A percentile compares a stretch with the other conserved stretches of the same genome.
These are phyloP conservation scores for Acrocalymma vagum DNA, from an alignment of 2,329 filamentous ascomycete species.

Conservation along the genomic window DNA sequence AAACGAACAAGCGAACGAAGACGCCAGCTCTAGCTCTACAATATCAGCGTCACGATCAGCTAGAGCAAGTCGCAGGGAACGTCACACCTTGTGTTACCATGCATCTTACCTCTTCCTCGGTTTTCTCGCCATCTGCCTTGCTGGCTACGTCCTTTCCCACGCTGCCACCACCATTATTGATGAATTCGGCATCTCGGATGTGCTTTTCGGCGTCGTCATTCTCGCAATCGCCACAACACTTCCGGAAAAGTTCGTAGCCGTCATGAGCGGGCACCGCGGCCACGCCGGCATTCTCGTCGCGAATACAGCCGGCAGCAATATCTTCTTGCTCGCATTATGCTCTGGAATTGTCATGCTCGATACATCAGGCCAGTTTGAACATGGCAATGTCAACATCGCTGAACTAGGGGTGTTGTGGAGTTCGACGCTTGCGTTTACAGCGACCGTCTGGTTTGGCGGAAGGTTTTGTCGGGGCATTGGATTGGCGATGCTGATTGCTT, in stretches of 20 bases:
- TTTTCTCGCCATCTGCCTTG: conserved; percentile 54
- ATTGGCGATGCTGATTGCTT: conserved; percentile 37
- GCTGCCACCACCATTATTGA: conserved; percentile 52
- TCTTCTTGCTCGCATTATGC: conserved; percentile 63
- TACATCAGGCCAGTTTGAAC: conserved; percentile 11
- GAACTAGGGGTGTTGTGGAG: conserved; percentile 27
- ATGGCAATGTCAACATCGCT: conserved; percentile 13
- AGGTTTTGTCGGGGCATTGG: conserved; percentile 26
- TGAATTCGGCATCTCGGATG: conserved; percentile 53
- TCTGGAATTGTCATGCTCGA: conserved; percentile 48
- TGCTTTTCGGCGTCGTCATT: conserved; percentile 58
- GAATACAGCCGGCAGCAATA: conserved; percentile 63
- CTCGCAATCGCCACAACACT: conserved; percentile 63
- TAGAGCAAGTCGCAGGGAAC: conserved; percentile 1
- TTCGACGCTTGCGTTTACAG: conserved; percentile 21
- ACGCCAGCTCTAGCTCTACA: conserved; percentile 2
- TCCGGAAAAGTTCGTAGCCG: conserved; percentile 62
- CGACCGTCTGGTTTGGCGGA: conserved; percentile 22
- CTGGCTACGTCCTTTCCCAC: conserved; percentile 60
- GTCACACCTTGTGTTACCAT: conserved; percentile 46
- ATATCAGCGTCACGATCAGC: neutral
- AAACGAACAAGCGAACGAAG: neutral
- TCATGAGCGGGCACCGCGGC: conserved; percentile 57
- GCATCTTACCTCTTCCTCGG: conserved; percentile 54
- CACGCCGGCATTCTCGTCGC: conserved; percentile 61